Conservation (phyloP, 305 asterid species). For the Lippia alba region DNA sequence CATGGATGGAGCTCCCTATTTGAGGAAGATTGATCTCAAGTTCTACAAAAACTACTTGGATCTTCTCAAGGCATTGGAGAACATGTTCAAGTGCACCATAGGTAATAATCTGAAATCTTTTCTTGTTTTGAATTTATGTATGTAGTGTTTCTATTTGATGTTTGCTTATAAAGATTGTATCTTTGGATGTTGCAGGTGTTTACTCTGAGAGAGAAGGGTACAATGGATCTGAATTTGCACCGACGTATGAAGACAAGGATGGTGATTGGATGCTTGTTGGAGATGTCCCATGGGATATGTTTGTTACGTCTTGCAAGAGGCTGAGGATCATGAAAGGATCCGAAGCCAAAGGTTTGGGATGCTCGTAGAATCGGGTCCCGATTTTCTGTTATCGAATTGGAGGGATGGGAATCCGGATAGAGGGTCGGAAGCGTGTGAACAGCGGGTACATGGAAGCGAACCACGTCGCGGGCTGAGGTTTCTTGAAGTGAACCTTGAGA, state of each 20-base stretch:
- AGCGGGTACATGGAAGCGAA: not conserved
- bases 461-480: not conserved
- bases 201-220: conserved; percentile 71
- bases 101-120: conserved; percentile 33
- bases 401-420: not conserved
- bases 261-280: conserved; percentile 89
- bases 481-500: not conserved
- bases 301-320: conserved; percentile 63
- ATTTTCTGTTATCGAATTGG: not conserved
- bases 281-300: conserved; percentile 86
- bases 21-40: conserved; percentile 70
- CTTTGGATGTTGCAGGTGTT: conserved; percentile 36
- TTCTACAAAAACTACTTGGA: conserved; percentile 51
- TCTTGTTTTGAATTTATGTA: not conserved
- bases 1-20: conserved; percentile 82
- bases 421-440: not conserved
- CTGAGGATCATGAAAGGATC: conserved; percentile 69
- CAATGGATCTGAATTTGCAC: conserved; percentile 61
- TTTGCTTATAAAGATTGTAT: not conserved
- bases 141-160: not conserved
- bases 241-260: conserved; percentile 78
- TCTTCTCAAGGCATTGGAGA: conserved; percentile 56
- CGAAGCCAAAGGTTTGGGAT: conserved; percentile 62
- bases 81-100: conserved; percentile 70
- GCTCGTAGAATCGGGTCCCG: conserved; percentile 20